Percentiles rank a stretch among this genome's conserved stretches.
Conservation (phyloP, 345 rosid species). For the Ceriops tagal region DNA sequence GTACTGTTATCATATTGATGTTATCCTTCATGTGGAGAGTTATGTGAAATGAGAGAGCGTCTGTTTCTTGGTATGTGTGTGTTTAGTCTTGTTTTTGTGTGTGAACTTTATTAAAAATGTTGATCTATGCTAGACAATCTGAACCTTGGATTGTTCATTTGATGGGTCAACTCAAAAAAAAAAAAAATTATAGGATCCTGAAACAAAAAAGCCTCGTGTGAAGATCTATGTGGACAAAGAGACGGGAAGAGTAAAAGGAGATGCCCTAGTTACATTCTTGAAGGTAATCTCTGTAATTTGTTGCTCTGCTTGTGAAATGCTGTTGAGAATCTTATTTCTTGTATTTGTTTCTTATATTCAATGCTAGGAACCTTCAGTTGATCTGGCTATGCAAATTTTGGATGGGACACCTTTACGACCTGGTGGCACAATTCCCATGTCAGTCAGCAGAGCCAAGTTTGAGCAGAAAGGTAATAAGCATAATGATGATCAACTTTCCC, state of each 20-base stretch:
- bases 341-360: conserved; percentile 10
- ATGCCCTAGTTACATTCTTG: conserved; percentile 86
- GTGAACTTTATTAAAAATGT: no score
- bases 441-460: conserved; percentile 79
- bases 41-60: no score
- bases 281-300: conserved; percentile 54
- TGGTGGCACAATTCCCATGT: conserved; percentile 68
- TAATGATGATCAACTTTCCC: background rate
- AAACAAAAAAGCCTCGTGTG: conserved; percentile 80
- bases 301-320: background rate
- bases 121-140: background rate
- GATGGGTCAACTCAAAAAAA: conserved; percentile 6
- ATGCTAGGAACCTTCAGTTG: conserved; percentile 91
- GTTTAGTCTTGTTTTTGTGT: no score
- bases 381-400: conserved; percentile 79
- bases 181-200: conserved; percentile 58
- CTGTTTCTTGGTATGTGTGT: no score
- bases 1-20: no score
- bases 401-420: conserved; percentile 93
- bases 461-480: conserved; percentile 77
- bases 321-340: conserved; percentile 3
- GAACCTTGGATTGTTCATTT: conserved; percentile 10
- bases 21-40: no score
- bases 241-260: conserved; percentile 88
- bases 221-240: conserved; percentile 86